Conservation (phyloP, 2,329 filamentous ascomycete genomes). For the Rachicladosporium sp. region DNA sequence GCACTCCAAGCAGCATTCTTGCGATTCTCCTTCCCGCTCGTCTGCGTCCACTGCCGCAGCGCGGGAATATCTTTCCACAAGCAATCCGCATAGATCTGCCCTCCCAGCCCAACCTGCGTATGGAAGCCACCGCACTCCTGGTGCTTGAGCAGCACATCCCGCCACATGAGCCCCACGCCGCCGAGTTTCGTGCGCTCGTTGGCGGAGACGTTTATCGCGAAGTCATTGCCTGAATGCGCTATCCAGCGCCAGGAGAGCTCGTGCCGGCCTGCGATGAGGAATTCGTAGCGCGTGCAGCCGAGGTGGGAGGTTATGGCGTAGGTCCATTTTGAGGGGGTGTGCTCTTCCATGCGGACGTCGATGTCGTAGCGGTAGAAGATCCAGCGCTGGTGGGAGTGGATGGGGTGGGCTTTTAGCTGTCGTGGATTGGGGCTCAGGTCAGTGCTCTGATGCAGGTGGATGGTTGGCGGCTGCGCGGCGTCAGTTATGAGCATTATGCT, state of each 20-base stretch:
- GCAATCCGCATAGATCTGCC: slow-evolving; percentile 90
- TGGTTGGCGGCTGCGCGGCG: slow-evolving; percentile 81
- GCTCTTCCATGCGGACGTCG: slow-evolving; percentile 78
- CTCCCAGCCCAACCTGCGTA: slow-evolving; percentile 78
- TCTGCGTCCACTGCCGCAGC: slow-evolving; percentile 87
- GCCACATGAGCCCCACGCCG: slow-evolving; percentile 95
- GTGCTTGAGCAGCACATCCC: slow-evolving; percentile 95
- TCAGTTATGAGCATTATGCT: slow-evolving; percentile 92
- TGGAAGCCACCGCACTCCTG: slow-evolving; percentile 94
- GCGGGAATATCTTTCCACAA: slow-evolving; percentile 93
- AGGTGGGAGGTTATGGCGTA: slow-evolving; percentile 96
- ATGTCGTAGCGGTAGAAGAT: slow-evolving; percentile 92
- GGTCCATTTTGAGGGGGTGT: slow-evolving; percentile 73
- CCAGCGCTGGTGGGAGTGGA: slow-evolving; percentile 86
- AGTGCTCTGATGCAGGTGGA: slow-evolving; percentile 81
- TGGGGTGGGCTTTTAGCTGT: slow-evolving; percentile 69
- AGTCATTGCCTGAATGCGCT: slow-evolving; percentile 92
- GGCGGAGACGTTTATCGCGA: slow-evolving; percentile 73
- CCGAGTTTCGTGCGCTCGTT: slow-evolving; percentile 77
- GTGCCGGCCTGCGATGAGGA: slow-evolving; percentile 78
- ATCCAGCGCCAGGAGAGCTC: slow-evolving; percentile 95
- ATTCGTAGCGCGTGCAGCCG: slow-evolving; percentile 96
- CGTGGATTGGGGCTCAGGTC: slow-evolving; percentile 84
- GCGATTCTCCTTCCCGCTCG: slow-evolving; percentile 83
- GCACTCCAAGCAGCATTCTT: slow-evolving; percentile 88